Base-by-base conservation (phyloP, 306 rosid species). In the Vigna nakashimae region DNA sequence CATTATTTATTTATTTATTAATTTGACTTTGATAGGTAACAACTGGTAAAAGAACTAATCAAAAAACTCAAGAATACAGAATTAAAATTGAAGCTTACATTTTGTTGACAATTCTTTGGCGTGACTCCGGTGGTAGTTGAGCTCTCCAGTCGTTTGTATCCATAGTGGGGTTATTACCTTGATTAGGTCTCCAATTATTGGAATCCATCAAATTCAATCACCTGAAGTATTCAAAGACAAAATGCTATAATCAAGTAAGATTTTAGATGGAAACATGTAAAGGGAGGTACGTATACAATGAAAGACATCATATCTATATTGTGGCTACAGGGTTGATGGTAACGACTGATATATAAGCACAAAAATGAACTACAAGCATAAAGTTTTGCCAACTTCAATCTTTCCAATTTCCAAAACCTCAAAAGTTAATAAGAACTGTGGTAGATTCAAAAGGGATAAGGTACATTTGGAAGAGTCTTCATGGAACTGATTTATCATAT, bases 111-210 rank as follows among this genome's bases (percentile, higher is more conserved):
- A 86, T 77, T 68, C 85, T 80, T 68, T 77, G 79, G 34, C 95
- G 87, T 4, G 88, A 79, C 1, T 85, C 87, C 22, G 82, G 69
- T 18, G 26, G 77, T 66, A 90, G 50, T 16, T 76, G 76, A 77
- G 76, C 30, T 84, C 88, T 88, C 94, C 94, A 90, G 50, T 86
- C 90, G 43, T 34, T 57, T n/a, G 82, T 45, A 15, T 88, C 88
- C 60, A 52, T 60, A 36, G 82, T 38, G 62, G 86, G 75, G 56
- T 85, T 86, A 18, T 67, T 77, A 46, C 77, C 87, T 71, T 80
- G 90, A 68, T 83, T 48, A 49, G 89, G 82, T 67, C 70, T 52
- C 89, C 89, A 83, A 56, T 81, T 85, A 74, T 70, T 79, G 38
- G 79, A 11, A 65, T 87, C 89, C 90, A 87, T 62, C 68, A 62